Percentiles rank a stretch among this genome's conserved stretches.
Conservation (phyloP, 1,139 yeast species). For the Saccharomyces uvarum region DNA sequence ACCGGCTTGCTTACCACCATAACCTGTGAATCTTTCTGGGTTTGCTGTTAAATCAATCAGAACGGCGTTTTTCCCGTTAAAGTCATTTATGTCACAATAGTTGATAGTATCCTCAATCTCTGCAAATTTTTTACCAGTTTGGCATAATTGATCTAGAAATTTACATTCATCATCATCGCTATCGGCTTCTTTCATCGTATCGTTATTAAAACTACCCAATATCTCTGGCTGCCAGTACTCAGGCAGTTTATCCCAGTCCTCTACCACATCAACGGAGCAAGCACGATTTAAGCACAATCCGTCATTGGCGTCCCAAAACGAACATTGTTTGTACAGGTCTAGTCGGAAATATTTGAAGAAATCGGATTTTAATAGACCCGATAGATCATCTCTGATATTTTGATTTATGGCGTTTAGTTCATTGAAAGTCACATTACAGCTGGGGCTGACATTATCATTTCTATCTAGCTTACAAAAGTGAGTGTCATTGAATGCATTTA, state of each 20-base stretch:
- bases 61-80: constrained; percentile 46
- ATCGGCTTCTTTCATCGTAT: constrained; percentile 35
- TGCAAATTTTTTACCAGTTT: constrained; percentile 11
- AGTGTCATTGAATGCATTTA: constrained; percentile 10
- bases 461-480: constrained; percentile 33
- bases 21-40: constrained; percentile 95
- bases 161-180: constrained; percentile 28
- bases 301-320: constrained; percentile 76
- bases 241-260: constrained; percentile 59
- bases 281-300: constrained; percentile 83
- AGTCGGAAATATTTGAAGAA: constrained; percentile 83
- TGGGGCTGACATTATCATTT: constrained; percentile 30
- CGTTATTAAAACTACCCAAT: constrained; percentile 52
- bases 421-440: constrained; percentile 47
- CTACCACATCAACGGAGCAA: constrained; percentile 82
- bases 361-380: constrained; percentile 53
- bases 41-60: constrained; percentile 80
- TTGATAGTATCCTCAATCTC: constrained; percentile 31
- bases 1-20: constrained; percentile 84
- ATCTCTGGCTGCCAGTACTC: constrained; percentile 68
- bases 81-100: constrained; percentile 42
- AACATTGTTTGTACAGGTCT: constrained; percentile 79
- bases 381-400: constrained; percentile 46
- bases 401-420: constrained; percentile 47
- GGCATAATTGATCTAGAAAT: constrained; percentile 30